Base-by-base conservation (phyloP, 2,329 filamentous ascomycete genomes). In the Neurospora sp. region DNA sequence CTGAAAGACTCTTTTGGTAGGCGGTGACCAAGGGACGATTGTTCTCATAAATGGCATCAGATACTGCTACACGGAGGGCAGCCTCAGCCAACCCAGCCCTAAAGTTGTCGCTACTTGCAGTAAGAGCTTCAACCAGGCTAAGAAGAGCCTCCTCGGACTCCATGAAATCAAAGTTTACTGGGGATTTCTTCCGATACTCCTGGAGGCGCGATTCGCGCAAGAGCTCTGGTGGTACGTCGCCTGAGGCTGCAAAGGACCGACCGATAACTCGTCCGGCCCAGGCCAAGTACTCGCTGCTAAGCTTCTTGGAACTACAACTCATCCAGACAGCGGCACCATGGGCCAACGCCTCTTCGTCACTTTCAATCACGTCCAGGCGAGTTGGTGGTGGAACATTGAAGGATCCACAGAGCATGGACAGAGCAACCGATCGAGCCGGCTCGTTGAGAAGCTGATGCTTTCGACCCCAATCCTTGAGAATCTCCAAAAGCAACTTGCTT, bases 261-360 rank as follows among this genome's bases (percentile, higher is more conserved):
- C 96, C 96, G 65, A 98, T 83, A 2, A 94, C 91, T 72, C 90
- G 87, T 3, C 92, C 94, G 65, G 92, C 91, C 96, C 96, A 99
- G 0, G 92, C 82, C 0, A 93, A 82, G 77, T 96, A 97, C 17
- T 88, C 86, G 36, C 86, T 82, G 69, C 89, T 91, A 17, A 90
- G 83, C 1, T 86, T 81, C 43, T 85, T 82, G n/a, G 86, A 84
- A 70, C 87, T 84, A 74, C 93, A 91, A 57, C 91, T 93, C 77
- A 90, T 89, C 89, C 91, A 96, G 0, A 97, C 84, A 19, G 89
- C 86, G 12, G 88, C 82, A 2, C 89, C 87, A 76, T 90, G 88
- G 1, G 81, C 78, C 12, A 87, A 78, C 11, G 92, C 89, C 62
- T 88, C 84, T 17, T 84, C 77, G 76, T 97, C 92, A 0, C 84